A percentile compares a stretch with the other conserved stretches of the same genome.
These are phyloP conservation scores for Phallus indusiatus DNA, from an alignment of 768 basidiomycete species.

Conservation along the genomic window DNA sequence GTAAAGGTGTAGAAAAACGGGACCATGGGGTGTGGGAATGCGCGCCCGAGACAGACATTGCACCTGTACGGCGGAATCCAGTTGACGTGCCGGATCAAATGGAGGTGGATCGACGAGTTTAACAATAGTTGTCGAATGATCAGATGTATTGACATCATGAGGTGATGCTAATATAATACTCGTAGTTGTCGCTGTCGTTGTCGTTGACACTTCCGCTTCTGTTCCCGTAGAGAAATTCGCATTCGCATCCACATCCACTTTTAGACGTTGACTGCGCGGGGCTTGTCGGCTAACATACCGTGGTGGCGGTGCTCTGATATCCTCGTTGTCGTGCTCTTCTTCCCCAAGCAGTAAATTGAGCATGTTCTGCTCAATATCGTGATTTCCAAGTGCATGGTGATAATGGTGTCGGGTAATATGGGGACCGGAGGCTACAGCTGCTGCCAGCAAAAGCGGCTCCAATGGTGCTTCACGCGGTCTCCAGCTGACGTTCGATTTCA, in stretches of 20 bases:
- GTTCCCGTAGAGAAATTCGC: conserved; percentile 27
- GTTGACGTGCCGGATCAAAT: not conserved
- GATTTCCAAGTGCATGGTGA: conserved; percentile 60
- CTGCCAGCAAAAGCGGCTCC: conserved; percentile 72
- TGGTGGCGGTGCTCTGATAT: conserved; percentile 8
- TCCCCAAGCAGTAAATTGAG: conserved; percentile 39
- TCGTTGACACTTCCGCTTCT: not conserved
- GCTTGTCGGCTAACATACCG: conserved; percentile 69
- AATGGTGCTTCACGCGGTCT: conserved; percentile 61
- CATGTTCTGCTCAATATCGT: conserved; percentile 43
- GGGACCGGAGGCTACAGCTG: conserved; percentile 63
- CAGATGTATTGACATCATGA: not conserved
- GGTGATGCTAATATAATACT: not conserved
- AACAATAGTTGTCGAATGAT: not conserved
- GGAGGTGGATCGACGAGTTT: conserved; percentile 24
- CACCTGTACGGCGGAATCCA: conserved; percentile 62
- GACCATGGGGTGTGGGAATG: conserved; percentile 92
- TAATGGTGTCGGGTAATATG: conserved; percentile 81
- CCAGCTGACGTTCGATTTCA: conserved; percentile 22
- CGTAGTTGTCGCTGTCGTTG: too few species aligned
- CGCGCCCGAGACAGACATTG: conserved; percentile 96
- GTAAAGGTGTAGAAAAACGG: conserved; percentile 89
- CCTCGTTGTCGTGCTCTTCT: conserved; percentile 26
- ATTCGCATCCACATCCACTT: too few species aligned
- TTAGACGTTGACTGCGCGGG: conserved; percentile 54